Percentiles rank a stretch among this genome's conserved stretches.
phyloP scores from a whole-genome alignment of 176 grass and related monocot species.

The Cenchrus purpureus region DNA sequence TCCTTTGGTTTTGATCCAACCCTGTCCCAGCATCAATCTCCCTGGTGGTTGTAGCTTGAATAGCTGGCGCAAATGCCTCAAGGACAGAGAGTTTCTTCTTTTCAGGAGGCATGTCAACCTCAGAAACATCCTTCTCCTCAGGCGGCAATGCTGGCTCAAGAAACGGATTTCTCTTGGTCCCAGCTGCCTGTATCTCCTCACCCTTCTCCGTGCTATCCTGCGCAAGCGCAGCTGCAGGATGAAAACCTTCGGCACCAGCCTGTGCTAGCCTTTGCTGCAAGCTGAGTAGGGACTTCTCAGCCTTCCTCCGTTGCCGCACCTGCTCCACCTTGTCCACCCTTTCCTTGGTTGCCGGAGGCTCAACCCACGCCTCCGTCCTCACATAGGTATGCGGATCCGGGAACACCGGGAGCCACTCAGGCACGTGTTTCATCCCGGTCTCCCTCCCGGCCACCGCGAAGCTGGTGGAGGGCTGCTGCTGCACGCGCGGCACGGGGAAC shows the following conservation, averaged over 20 bases:
- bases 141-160: conserved; percentile 56
- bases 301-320: conserved; percentile 67
- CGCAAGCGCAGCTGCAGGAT: neutral
- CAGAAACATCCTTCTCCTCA: conserved; percentile 60
- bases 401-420: conserved; percentile 75
- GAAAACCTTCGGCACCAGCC: conserved; percentile 47
- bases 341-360: conserved; percentile 47
- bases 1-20: conserved; percentile 48
- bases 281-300: conserved; percentile 78
- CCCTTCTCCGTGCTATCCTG: conserved; percentile 48
- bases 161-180: conserved; percentile 74
- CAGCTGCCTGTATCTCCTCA: conserved; percentile 54
- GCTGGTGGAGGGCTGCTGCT: conserved; percentile 11
- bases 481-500: conserved; percentile 56
- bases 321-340: conserved; percentile 62
- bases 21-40: conserved; percentile 47
- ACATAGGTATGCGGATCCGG: conserved; percentile 68
- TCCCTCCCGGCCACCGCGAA: conserved; percentile 41
- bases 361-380: conserved; percentile 54
- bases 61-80: conserved; percentile 73
- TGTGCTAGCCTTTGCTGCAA: conserved; percentile 67
- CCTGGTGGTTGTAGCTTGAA: conserved; percentile 56
- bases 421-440: conserved; percentile 61
- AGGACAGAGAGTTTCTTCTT: conserved; percentile 60
- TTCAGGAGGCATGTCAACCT: conserved; percentile 51